Percentiles rank a stretch among this genome's conserved stretches.
phyloP scores from a whole-genome alignment of 495 filamentous ascomycete genomes.

The Staphylotrichum tortipilum region DNA sequence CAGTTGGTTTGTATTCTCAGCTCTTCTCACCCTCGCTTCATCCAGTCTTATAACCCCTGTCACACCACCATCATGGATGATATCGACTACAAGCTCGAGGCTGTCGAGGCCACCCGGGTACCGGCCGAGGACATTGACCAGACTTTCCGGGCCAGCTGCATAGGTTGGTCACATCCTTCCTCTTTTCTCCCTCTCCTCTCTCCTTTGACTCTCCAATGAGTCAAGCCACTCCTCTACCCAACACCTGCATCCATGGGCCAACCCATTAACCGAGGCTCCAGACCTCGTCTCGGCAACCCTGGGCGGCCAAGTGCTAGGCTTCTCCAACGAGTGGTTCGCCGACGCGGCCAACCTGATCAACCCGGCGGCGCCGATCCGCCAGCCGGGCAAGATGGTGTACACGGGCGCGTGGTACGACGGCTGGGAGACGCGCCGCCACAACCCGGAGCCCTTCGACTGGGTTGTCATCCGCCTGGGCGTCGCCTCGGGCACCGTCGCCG shows the following conservation, averaged over 20 bases:
- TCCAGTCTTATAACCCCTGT: no score
- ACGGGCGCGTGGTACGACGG: conserved; percentile 92
- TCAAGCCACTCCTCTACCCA: no score
- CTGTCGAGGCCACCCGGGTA: conserved; percentile 40
- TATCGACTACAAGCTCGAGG: conserved; percentile 38
- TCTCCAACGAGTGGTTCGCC: conserved; percentile 87
- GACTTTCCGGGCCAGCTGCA: conserved; percentile 60
- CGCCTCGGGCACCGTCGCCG: conserved; percentile 62
- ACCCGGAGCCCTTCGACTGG: conserved; percentile 71
- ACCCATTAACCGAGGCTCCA: conserved; percentile 16
- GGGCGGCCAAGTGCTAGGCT: conserved; percentile 63
- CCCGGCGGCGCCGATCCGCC: conserved; percentile 62
- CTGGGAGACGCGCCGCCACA: conserved; percentile 90
- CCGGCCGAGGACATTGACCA: conserved; percentile 55
- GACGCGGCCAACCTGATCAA: conserved; percentile 71
- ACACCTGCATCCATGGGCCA: background rate
- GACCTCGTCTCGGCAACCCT: conserved; percentile 72
- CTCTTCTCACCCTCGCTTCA: no score
- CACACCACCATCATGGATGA: conserved; percentile 28
- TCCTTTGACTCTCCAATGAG: background rate
- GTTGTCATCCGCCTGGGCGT: conserved; percentile 75
- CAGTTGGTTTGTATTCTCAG: background rate
- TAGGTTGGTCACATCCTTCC: conserved; percentile 53
- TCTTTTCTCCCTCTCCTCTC: background rate
- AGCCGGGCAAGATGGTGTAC: conserved; percentile 74